Conservation (phyloP, 73 alveolate species). For the Tetrahymena malaccensis region DNA sequence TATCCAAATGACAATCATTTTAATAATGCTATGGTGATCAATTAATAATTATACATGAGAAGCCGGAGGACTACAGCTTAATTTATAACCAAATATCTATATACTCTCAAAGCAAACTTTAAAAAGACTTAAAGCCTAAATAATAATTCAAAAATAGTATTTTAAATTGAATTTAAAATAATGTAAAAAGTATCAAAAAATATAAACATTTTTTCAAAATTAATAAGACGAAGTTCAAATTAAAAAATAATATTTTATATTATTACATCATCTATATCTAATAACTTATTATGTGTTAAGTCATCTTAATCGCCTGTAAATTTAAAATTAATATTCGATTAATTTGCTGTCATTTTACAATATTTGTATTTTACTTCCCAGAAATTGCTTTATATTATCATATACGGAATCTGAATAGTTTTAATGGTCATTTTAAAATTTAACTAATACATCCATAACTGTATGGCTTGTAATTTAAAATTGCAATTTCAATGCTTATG, state of each 20-base stretch:
- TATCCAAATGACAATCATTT: background rate
- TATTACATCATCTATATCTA: background rate
- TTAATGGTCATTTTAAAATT: background rate
- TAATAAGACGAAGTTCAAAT: background rate
- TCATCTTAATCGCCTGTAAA: background rate
- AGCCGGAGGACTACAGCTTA: background rate
- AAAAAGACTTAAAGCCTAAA: background rate
- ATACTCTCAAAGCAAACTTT: background rate
- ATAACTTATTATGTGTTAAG: background rate
- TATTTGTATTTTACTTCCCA: background rate
- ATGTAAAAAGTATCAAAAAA: background rate
- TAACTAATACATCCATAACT: background rate
- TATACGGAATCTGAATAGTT: background rate
- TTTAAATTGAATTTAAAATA: background rate
- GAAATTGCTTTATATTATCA: background rate
- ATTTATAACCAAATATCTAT: background rate
- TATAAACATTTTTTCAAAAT: background rate
- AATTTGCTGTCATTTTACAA: too few relatives aligned
- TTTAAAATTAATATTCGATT: too few relatives aligned
- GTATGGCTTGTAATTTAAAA: background rate
- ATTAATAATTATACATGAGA: background rate
- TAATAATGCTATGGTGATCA: background rate
- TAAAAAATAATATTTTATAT: background rate
- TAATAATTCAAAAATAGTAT: background rate
- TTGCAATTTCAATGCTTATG: background rate